Base-by-base conservation (phyloP, 495 filamentous ascomycete genomes). In the Penicillium canescens region DNA sequence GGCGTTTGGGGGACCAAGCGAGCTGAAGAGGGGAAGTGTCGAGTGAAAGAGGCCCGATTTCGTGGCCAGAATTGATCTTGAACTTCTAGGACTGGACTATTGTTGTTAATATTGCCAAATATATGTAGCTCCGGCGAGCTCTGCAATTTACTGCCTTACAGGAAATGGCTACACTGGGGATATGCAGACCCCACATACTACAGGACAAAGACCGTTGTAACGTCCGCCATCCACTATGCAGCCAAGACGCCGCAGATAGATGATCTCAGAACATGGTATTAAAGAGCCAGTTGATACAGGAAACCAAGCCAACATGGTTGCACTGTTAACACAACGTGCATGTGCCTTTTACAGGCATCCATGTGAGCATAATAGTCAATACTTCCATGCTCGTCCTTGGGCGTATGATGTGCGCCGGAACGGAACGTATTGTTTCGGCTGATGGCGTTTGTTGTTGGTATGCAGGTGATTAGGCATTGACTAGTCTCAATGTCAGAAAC, bases 231-330 rank as follows among this genome's bases (percentile, higher is more conserved):
- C 28, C 47, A 35, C 39, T 51, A 36, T 12, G 14, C 48, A 14
- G 28, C 40, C 26, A 42, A 34, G 16, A 26, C 7, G 21, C 28
- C 20, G 31, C 40, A 28, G 13, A 49, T 16, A 5, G 12, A 42
- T 51, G 12, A 37, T 43, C 40, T 51, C 34, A 47, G n/a, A n/a
- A 36, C 28, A 31, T 42, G 38, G 39, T 42, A 42, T 50, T 50
- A 13, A 50, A 16, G n/a, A 34, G 28, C 28, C 28, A 31, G 16
- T 34, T 23, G 39, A 42, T 43, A 43, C 21, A 42, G 31, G 21
- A 51, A 12, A 11, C 28, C 18, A 43, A 42, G 20, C 16, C 34
- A 23, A n/a, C 11, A 43, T 21, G 11, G 7, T 23, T 51, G 20
- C 40, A 51, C 33, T 40, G 20, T 43, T 0, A 31, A 43, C 8